Base-by-base conservation (phyloP, 805 yeast species). In the Pichia gijzeniarum region DNA sequence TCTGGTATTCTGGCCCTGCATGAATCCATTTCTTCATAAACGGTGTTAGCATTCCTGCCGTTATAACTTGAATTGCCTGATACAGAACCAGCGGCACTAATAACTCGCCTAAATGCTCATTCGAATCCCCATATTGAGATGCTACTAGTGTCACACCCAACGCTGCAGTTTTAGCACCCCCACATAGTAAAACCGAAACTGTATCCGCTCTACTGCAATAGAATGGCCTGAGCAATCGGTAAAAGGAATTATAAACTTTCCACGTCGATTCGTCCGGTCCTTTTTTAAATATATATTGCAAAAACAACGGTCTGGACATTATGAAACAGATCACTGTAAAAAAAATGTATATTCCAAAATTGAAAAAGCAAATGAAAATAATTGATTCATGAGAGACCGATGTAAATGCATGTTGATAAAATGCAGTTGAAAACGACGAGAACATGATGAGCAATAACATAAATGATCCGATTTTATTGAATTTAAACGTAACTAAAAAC, bases 121-220 rank as follows among this genome's bases (percentile, higher is more conserved):
- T 77, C 38, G 72, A 57, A 8, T 76, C 63, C 10, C 95, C 95
- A 59, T 85, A 88, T 41, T 62, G 65, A 0, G 65, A 48, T 1
- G 88, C 71, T 14, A 84, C 72, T 41, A 88, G 68, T 1, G 95
- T 83, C 4, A 87, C 95, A 28, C 96, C 96, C 42, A 88, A 69
- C 0, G 96, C 96, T 0, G 95, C 95, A 0, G 96, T 87, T 62
- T 88, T 88, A 2, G 96, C 95, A 8, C 95, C 91, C 7, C 95
- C 95, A 63, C 95, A 85, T 48, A 86, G 72, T 83, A 88, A 76
- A 42, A 88, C 74, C 7, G 89, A 72, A 30, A 86, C 85, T 0
- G 95, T 77, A 57, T 88, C 95, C 42, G 68, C 61, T 53, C 81
- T 75, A 55, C 72, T 71, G 61, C 83, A 84, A 61, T 82, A 83